phyloP scores from a whole-genome alignment of 2,329 filamentous ascomycete species.

The Sporothrix euskadiensis region DNA sequence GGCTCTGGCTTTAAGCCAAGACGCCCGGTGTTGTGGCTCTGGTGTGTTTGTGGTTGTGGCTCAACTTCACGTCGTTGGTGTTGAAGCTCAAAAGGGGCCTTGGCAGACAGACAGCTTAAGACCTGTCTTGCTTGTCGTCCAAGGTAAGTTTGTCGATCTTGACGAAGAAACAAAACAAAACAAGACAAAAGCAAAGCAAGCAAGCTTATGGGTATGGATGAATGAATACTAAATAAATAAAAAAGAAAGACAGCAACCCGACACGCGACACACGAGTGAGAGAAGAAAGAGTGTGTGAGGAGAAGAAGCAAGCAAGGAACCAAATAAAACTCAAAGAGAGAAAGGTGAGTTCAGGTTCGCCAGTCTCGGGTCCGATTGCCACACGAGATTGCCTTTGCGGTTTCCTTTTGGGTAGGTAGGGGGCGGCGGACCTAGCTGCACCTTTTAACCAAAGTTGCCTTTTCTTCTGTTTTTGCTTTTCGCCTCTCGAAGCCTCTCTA shows the following conservation, averaged over 20 bases:
- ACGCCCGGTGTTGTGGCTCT: background rate
- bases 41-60: background rate
- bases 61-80: background rate
- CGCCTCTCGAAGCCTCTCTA: background rate
- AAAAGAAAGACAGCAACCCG: background rate
- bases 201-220: background rate
- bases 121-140: no score
- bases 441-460: conserved; percentile 18
- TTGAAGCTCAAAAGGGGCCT: background rate
- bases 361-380: conserved; percentile 22
- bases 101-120: conserved; percentile 1
- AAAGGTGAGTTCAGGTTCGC: background rate
- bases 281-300: background rate
- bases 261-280: background rate
- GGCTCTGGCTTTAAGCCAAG: background rate
- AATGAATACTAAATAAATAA: background rate
- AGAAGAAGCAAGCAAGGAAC: background rate
- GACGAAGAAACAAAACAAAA: background rate
- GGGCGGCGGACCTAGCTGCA: background rate
- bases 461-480: background rate
- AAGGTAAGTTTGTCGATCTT: background rate
- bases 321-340: background rate
- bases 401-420: background rate
- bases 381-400: background rate
- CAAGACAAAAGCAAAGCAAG: background rate